A percentile compares a stretch with the other conserved stretches of the same genome.
Evolutionary conservation across 2,329 filamentous ascomycete species (phyloP).

Genomic region (Colletotrichum incanum): DNA sequence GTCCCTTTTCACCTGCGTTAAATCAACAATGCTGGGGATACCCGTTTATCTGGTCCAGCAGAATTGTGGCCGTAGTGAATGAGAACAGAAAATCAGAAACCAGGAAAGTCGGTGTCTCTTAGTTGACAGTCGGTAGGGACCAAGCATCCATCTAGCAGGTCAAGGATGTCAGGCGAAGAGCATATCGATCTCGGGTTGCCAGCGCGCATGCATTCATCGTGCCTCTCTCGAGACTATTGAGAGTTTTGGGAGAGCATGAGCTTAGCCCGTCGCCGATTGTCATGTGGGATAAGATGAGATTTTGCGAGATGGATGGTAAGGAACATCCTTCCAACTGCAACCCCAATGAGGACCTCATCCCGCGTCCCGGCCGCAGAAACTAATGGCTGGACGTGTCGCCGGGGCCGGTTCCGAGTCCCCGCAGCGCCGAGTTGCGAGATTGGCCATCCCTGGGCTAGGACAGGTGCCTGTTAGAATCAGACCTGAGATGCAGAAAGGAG

Average conservation of each 20-base stretch:
- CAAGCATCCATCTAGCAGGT: neutral
- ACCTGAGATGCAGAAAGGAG: neutral
- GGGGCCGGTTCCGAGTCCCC: constrained; percentile 6
- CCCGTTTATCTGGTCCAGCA: neutral
- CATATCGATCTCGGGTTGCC: constrained; percentile 24
- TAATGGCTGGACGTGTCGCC: neutral
- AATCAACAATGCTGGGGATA: neutral
- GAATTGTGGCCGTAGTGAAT: neutral
- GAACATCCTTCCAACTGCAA: constrained; percentile 15
- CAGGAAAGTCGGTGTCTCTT: neutral
- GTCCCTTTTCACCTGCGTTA: constrained; percentile 7
- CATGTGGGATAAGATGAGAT: constrained; percentile 9
- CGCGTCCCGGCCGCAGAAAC: constrained; percentile 8
- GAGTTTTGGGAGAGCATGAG: constrained; percentile 12
- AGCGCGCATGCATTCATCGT: constrained; percentile 29
- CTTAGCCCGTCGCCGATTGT: neutral
- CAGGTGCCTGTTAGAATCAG: neutral
- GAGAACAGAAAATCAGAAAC: neutral
- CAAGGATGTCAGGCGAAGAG: constrained; percentile 22
- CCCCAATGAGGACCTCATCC: neutral
- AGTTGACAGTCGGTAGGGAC: neutral
- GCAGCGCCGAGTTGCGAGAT: constrained; percentile 8
- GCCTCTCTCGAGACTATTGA: constrained; percentile 1
- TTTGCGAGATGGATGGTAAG: constrained; percentile 20
- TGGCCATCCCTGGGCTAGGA: neutral